These are phyloP conservation scores for Amorphotheca resinae DNA, from an alignment of 495 filamentous ascomycete species.

Conservation along the genomic window DNA sequence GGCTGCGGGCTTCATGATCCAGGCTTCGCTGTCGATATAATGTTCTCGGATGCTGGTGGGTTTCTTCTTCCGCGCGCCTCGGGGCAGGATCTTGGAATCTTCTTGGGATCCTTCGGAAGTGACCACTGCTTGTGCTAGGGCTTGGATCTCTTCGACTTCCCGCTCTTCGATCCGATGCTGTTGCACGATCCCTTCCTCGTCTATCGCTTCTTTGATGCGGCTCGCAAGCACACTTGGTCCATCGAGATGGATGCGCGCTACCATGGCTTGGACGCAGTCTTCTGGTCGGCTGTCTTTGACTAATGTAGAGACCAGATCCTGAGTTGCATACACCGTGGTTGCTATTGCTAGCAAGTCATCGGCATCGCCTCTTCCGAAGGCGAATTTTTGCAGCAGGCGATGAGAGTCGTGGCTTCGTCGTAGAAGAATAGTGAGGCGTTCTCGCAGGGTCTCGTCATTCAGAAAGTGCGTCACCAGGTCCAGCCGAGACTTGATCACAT, in stretches of 20 bases:
- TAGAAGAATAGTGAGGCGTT: slow-evolving; percentile 53
- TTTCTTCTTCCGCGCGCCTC: slow-evolving; percentile 28
- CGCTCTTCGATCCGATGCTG: slow-evolving; percentile 64
- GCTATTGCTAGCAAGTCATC: slow-evolving; percentile 81
- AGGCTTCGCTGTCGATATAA: slow-evolving; percentile 50
- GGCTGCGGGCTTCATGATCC: slow-evolving; percentile 77
- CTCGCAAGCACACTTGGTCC: slow-evolving; percentile 56
- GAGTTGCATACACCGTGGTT: slow-evolving; percentile 66
- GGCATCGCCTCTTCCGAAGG: slow-evolving; percentile 81
- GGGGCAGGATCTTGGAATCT: slow-evolving; percentile 30
- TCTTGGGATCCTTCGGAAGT: slow-evolving; percentile 37
- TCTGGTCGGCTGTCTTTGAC: slow-evolving; percentile 3
- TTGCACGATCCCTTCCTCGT: slow-evolving; percentile 79
- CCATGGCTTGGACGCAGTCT: slow-evolving; percentile 38
- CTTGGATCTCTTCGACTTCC: slow-evolving; percentile 53
- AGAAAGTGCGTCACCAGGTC: slow-evolving; percentile 71
- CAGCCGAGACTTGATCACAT: slow-evolving; percentile 65
- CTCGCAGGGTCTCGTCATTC: slow-evolving; percentile 45
- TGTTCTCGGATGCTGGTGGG: slow-evolving; percentile 30
- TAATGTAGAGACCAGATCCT: slow-evolving; percentile 43
- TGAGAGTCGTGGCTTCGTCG: slow-evolving; percentile 74
- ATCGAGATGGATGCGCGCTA: slow-evolving; percentile 51
- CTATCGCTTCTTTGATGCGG: slow-evolving; percentile 65
- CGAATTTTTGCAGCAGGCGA: slow-evolving; percentile 84
- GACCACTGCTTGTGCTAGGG: slow-evolving; percentile 54